Evolutionary conservation across 306 rosid genomes (phyloP).

Genomic region (Malus sieversii): DNA sequence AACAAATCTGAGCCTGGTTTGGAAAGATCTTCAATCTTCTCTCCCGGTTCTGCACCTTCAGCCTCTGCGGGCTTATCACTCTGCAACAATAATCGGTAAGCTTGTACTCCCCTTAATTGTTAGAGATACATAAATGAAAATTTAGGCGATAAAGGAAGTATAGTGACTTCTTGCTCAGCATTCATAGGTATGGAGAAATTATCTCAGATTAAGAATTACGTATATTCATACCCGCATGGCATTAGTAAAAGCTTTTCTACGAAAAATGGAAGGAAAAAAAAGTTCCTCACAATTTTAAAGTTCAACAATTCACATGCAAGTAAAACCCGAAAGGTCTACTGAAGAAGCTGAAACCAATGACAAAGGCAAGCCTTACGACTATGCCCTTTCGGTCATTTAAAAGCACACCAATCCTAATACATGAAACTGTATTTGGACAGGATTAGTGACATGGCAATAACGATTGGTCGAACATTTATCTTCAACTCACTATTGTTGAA

Average conservation of each 20-base stretch:
- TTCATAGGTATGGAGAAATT: not conserved
- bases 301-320: not conserved
- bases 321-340: too few species aligned
- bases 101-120: not conserved
- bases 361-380: too few species aligned
- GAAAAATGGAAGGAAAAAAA: too few species aligned
- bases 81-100: slow-evolving; percentile 26
- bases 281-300: not conserved
- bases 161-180: not conserved
- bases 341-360: too few species aligned
- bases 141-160: not conserved
- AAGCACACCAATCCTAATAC: too few species aligned
- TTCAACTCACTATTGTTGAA: too few species aligned
- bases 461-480: too few species aligned
- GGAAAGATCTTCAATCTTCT: slow-evolving; percentile 21
- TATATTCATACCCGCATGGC: not conserved
- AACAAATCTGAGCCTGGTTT: slow-evolving; percentile 23
- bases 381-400: too few species aligned
- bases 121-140: too few species aligned
- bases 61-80: slow-evolving; percentile 20
- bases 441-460: too few species aligned
- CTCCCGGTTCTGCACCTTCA: slow-evolving; percentile 36
- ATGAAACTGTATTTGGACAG: too few species aligned
- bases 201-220: not conserved
- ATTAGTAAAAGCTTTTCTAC: not conserved